Conservation (phyloP, 371 early-diverging fungal species). For the Mucor circinelloides region DNA sequence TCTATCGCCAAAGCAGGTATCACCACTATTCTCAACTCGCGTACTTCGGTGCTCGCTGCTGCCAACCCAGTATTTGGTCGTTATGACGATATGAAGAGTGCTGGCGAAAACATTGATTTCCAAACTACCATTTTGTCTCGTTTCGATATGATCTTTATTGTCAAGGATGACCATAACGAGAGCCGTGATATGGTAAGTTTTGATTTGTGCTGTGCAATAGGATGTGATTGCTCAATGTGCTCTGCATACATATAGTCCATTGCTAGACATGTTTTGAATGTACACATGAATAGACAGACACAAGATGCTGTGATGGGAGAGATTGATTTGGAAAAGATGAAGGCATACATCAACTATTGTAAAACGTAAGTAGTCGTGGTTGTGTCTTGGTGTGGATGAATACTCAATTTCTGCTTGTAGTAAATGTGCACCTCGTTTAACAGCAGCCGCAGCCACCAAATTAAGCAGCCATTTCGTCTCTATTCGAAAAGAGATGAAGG, state of each 20-base stretch:
- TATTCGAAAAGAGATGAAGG: constrained; percentile 88
- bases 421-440: constrained; percentile 94
- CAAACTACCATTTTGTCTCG: constrained; percentile 98
- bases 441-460: constrained; percentile 85
- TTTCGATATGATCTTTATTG: constrained; percentile 97
- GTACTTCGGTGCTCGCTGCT: constrained; percentile 99
- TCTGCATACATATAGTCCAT: constrained; percentile 69
- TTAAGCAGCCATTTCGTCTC: constrained; percentile 95
- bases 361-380: constrained; percentile 62
- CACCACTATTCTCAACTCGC: constrained; percentile 98
- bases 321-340: constrained; percentile 91
- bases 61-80: constrained; percentile 99
- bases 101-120: constrained; percentile 99
- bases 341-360: constrained; percentile 93
- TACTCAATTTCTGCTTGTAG: constrained; percentile 16
- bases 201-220: not conserved
- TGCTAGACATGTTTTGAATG: constrained; percentile 91
- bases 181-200: constrained; percentile 72
- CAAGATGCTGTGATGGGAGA: constrained; percentile 73
- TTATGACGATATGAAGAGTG: constrained; percentile 98
- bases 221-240: not conserved
- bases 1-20: constrained; percentile 99
- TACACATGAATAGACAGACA: constrained; percentile 81
- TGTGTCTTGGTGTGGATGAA: no score
- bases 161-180: constrained; percentile 91